Percentiles rank a stretch among this genome's conserved stretches.
phyloP scores from a whole-genome alignment of 164 flowering plant species.

The Akebia trifoliata region DNA sequence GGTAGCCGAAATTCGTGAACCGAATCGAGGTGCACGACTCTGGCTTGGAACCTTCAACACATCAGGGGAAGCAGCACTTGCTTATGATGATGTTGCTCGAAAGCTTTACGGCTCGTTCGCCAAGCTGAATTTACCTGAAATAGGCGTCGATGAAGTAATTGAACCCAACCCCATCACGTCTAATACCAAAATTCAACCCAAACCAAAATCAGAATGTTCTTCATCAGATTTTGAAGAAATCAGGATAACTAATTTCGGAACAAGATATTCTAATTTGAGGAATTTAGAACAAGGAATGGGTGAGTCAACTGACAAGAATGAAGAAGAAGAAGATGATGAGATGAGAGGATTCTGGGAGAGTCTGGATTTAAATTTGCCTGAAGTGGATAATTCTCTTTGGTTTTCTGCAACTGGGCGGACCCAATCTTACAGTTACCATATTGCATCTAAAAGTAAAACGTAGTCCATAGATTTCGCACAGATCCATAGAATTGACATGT shows the following conservation, averaged over 20 bases:
- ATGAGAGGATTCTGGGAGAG: conserved; percentile 31
- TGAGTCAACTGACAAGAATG: background rate
- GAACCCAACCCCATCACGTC: background rate
- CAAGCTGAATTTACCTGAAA: conserved; percentile 48
- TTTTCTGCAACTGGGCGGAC: too few relatives aligned
- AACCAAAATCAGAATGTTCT: background rate
- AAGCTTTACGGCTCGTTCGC: conserved; percentile 55
- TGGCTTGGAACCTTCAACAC: conserved; percentile 72
- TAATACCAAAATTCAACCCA: background rate
- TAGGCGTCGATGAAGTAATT: background rate
- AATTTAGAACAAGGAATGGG: background rate
- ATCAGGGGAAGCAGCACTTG: conserved; percentile 54
- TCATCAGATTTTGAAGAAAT: background rate
- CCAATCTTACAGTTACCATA: too few relatives aligned
- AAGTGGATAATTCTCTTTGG: conserved; percentile 44
- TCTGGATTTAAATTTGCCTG: conserved; percentile 34
- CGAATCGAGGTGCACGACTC: conserved; percentile 61
- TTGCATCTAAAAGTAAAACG: too few relatives aligned
- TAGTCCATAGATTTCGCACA: too few relatives aligned
- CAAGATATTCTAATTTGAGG: background rate
- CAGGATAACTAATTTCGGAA: background rate
- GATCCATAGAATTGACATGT: too few relatives aligned
- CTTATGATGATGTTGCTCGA: conserved; percentile 55
- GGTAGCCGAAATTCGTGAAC: conserved; percentile 76
- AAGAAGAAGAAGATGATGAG: background rate